A percentile compares a stretch with the other conserved stretches of the same genome.
Evolutionary conservation across 208 protist genomes (phyloP).

Genomic region (Wallacemonas sp.): DNA sequence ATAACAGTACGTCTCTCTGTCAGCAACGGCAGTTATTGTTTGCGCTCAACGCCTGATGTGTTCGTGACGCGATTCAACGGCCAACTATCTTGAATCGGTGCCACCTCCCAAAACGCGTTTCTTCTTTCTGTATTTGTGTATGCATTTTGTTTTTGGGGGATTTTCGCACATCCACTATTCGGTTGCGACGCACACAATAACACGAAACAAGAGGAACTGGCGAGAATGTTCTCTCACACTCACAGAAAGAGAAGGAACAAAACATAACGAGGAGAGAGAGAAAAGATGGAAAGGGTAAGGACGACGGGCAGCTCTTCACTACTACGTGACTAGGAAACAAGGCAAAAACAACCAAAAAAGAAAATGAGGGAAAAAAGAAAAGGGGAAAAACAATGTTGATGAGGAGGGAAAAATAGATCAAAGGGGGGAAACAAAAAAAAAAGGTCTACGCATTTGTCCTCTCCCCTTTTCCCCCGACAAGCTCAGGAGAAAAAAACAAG

Average conservation of each 20-base stretch:
- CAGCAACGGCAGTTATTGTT: too few species aligned
- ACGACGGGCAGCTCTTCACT: too few species aligned
- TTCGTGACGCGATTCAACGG: too few species aligned
- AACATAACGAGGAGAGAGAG: constrained; percentile 1
- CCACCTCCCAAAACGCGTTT: neutral
- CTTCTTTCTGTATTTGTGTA: neutral
- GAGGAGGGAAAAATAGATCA: neutral
- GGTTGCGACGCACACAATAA: neutral
- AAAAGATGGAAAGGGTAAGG: neutral
- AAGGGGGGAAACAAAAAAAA: neutral
- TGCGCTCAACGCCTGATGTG: too few species aligned
- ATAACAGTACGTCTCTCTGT: too few species aligned
- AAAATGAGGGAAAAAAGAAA: neutral
- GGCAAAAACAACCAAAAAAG: neutral
- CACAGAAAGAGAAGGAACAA: constrained; percentile 4
- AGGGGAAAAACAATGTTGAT: neutral
- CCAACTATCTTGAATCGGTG: too few species aligned
- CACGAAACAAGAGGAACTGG: neutral
- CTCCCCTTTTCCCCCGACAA: neutral
- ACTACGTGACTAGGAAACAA: neutral
- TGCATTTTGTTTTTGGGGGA: neutral
- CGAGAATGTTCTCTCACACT: constrained; percentile 8
- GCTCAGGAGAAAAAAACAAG: constrained; percentile 10
- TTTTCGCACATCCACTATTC: neutral
- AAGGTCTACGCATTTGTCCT: neutral